Base-by-base conservation (phyloP, 2,329 filamentous ascomycete genomes). In the Trichoderma asperellum region DNA sequence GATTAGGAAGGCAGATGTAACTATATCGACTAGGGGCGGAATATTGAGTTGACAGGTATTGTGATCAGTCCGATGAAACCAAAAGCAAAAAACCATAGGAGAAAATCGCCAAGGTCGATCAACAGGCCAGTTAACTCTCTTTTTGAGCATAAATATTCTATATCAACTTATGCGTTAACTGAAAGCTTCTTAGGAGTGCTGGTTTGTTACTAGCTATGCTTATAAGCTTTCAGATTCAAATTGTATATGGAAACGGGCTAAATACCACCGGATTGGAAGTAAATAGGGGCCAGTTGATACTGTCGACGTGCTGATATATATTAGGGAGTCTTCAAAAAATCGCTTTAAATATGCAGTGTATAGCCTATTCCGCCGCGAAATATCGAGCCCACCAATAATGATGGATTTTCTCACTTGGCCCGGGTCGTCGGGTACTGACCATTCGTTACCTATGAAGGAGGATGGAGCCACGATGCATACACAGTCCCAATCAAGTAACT, bases 361-460 rank as follows among this genome's bases (percentile, higher is more conserved):
- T n/a, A 43, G 18, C 1, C 40, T 24, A 16, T 40, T 6, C 8
- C 40, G 4, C 21, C 27, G 52, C 49, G 7, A 24, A 55, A 47
- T 47, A 34, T 2, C 24, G 49, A 57, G 34, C 27, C 62, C 62
- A 66, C 62, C 53, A 66, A 66, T 66, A 5, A 47, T 14, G 18
- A 6, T 4, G 8, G 24, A 2, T 29, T 58, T 29, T 12, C 27
- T 34, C 27, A 49, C 18, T 49, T 37, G 37, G 53, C 21, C n/a
- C 53, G 62, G 62, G 53, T 57, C 62, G 62, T 66, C 62, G 62
- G 62, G 35, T 18, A 16, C 40, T 43, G 40, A 43, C 40, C 40
- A 14, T n/a, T 4, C 40, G 16, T 43, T 43, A n/a, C 16, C 40
- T n/a, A n/a, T 8, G 8, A 24, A 24, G 24, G 24, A n/a, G 40